phyloP scores from a whole-genome alignment of 2,329 filamentous ascomycete species.

The Zymoseptoria tritici region DNA sequence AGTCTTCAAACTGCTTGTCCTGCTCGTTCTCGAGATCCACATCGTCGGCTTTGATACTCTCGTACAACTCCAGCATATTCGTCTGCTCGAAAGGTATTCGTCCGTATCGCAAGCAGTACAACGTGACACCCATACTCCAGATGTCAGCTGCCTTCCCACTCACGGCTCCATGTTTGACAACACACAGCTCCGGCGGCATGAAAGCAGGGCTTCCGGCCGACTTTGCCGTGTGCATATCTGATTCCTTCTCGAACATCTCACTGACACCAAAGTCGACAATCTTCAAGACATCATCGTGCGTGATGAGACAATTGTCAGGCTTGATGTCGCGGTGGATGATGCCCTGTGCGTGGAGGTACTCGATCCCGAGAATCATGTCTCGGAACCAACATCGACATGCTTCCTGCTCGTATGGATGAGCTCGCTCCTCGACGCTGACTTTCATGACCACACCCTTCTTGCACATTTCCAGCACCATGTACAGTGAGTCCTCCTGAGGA shows the following conservation, averaged over 20 bases:
- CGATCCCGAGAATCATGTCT: slow-evolving; percentile 87
- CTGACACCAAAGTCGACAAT: slow-evolving; percentile 98
- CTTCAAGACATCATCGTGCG: slow-evolving; percentile 86
- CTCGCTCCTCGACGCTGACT: slow-evolving; percentile 75
- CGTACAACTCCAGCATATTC: slow-evolving; percentile 77
- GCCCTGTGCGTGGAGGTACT: slow-evolving; percentile 90
- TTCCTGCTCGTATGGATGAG: slow-evolving; percentile 75
- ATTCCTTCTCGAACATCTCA: slow-evolving; percentile 90
- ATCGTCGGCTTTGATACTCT: slow-evolving; percentile 70
- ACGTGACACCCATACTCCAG: slow-evolving; percentile 95
- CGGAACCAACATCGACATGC: slow-evolving; percentile 86
- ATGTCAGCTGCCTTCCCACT: slow-evolving; percentile 88
- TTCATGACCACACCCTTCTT: slow-evolving; percentile 97
- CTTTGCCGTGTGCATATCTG: slow-evolving; percentile 84
- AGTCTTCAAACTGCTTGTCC: slow-evolving; percentile 62
- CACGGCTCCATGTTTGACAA: slow-evolving; percentile 75
- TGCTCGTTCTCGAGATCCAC: slow-evolving; percentile 56
- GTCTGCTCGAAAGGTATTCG: slow-evolving; percentile 75
- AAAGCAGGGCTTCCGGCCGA: slow-evolving; percentile 93
- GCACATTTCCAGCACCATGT: slow-evolving; percentile 99
- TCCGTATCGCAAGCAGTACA: slow-evolving; percentile 89
- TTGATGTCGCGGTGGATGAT: slow-evolving; percentile 97
- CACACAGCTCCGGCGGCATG: slow-evolving; percentile 84
- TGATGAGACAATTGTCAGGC: slow-evolving; percentile 88
- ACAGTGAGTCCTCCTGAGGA: slow-evolving; percentile 88